Base-by-base conservation (phyloP, 768 basidiomycete species). In the Termitomyces sp. region DNA sequence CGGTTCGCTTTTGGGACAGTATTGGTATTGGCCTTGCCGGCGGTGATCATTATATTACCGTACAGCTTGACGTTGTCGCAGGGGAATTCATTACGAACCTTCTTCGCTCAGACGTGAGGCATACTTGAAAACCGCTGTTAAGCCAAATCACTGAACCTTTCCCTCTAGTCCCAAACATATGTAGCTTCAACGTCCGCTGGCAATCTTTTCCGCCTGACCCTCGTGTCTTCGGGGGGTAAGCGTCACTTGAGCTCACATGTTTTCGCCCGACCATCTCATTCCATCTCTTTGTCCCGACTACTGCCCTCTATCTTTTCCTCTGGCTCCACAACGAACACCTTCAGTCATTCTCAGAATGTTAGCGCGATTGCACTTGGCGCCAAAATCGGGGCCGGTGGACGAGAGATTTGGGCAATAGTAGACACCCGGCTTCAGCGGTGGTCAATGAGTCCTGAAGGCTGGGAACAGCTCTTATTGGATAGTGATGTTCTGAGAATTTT, bases 1-100 rank as follows among this genome's bases (percentile, higher is more conserved):
- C 84, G 60, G 72, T 92, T 54, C 83, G 90, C 38, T 90, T 91
- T 67, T 98, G 94, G 94, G 87, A 94, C 55, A 87, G 85, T 58
- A 87, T 95, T 43, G 86, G 86, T 4, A 89, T 87, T 57, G 90
- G 90, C 15, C 80, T 93, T 14, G 88, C 91, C 2, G 90, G 91
- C 12, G 90, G 89, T 9, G 81, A 88, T 38, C 83, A 83, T 58
- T 87, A 77, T 64, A 76, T 77, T 10, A 77, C 79, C 28, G 71
- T 77, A 4, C 63, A 75, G 10, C 62, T 89, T 50, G 73, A 77
- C 21, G 68, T 90, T 46, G 72, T 71, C 30, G 60, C 73, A 4
- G 79, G 78, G 1, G 89, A 91, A 66, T 74, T 75, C 47, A 77
- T 88, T 14, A 88, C 87, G 3, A 84, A 81, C 61, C 67, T 91